Conservation (phyloP, 768 basidiomycete genomes). For the Tylopilus plumbeoviolaceoides region DNA sequence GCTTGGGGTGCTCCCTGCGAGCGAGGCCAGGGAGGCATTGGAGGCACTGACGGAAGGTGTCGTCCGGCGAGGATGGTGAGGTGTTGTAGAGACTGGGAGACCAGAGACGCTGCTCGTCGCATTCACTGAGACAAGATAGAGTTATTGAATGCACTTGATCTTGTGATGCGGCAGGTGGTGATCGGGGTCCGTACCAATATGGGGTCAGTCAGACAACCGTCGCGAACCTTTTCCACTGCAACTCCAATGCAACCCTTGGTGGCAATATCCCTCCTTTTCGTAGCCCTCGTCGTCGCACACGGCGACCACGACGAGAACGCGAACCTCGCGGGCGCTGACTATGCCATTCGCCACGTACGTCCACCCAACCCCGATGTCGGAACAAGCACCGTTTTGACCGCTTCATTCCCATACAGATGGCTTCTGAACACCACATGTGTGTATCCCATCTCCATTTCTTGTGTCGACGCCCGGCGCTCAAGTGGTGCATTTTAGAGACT, state of each 20-base stretch:
- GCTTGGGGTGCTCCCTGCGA: conserved; percentile 69
- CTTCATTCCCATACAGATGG: conserved; percentile 57
- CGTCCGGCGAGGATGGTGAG: conserved; percentile 52
- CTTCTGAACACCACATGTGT: conserved; percentile 84
- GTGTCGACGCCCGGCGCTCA: neutral
- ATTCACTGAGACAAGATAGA: too few species aligned
- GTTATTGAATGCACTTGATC: too few species aligned
- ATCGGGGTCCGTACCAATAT: conserved; percentile 16
- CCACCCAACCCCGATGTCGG: conserved; percentile 3
- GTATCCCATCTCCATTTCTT: conserved; percentile 10
- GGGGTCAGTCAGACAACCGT: too few species aligned
- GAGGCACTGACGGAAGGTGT: conserved; percentile 67
- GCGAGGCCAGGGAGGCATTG: conserved; percentile 75
- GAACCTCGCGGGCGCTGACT: conserved; percentile 46
- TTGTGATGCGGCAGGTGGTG: conserved; percentile 6
- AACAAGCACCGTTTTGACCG: conserved; percentile 8
- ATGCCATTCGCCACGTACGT: conserved; percentile 90
- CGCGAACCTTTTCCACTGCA: conserved; percentile 3
- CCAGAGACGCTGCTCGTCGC: too few species aligned
- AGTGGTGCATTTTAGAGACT: conserved; percentile 47
- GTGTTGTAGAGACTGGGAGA: neutral
- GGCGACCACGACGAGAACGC: conserved; percentile 56
- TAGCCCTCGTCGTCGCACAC: conserved; percentile 44
- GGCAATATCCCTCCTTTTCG: conserved; percentile 38
- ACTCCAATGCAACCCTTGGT: conserved; percentile 45